Percentiles rank a stretch among this genome's conserved stretches.
phyloP scores from a whole-genome alignment of 495 filamentous ascomycete species.

The Hypomontagnella monticulosa region DNA sequence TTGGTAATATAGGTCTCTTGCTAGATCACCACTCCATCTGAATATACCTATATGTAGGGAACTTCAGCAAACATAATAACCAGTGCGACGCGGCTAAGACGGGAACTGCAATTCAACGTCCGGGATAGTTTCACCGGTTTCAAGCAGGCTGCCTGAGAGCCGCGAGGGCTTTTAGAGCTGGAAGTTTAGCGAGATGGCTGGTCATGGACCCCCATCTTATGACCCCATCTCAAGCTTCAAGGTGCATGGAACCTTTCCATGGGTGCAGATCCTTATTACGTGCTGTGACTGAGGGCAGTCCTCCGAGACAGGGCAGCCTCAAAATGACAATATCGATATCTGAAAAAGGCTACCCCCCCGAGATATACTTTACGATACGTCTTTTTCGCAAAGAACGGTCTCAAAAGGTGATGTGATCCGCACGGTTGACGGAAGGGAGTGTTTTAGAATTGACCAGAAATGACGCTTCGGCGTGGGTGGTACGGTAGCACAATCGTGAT shows the following conservation, averaged over 20 bases:
- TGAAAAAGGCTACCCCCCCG: background rate
- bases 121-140: background rate
- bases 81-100: background rate
- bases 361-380: too few relatives aligned
- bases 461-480: too few relatives aligned
- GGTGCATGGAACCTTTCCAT: conserved; percentile 8
- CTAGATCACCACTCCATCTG: background rate
- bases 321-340: background rate
- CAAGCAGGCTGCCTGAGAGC: too few relatives aligned
- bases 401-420: too few relatives aligned
- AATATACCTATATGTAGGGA: too few relatives aligned
- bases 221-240: background rate
- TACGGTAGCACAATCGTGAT: too few relatives aligned
- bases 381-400: too few relatives aligned
- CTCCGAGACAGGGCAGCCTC: conserved; percentile 1
- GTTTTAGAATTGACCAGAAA: too few relatives aligned
- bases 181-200: too few relatives aligned
- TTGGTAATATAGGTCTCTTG: background rate
- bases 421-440: too few relatives aligned
- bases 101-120: background rate
- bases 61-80: background rate
- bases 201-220: background rate
- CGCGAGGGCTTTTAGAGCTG: too few relatives aligned
- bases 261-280: conserved; percentile 8
- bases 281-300: background rate